A percentile compares a stretch with the other conserved stretches of the same genome.
phyloP scores from a whole-genome alignment of 2,329 filamentous ascomycete genomes.

The Beauveria caledonica region DNA sequence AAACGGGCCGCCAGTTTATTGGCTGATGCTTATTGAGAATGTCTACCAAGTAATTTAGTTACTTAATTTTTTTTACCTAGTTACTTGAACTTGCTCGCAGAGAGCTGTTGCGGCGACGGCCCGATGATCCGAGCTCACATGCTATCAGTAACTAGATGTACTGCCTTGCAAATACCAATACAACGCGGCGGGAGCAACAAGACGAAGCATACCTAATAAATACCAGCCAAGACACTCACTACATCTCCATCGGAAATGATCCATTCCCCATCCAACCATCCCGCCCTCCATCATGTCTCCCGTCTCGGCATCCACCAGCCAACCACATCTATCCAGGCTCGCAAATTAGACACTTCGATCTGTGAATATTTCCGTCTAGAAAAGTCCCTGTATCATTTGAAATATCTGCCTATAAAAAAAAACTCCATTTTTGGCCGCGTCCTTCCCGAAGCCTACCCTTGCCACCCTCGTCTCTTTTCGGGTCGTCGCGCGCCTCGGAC shows the following conservation, averaged over 20 bases:
- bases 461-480: not conserved
- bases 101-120: not conserved
- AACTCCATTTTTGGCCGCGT: not conserved
- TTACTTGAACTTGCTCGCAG: too few relatives aligned
- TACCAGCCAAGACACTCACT: too few relatives aligned
- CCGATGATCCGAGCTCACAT: not conserved
- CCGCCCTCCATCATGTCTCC: not conserved
- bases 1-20: too few relatives aligned
- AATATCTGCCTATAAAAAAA: not conserved
- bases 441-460: not conserved
- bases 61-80: too few relatives aligned
- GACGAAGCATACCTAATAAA: too few relatives aligned
- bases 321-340: not conserved
- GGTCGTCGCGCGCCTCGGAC: conserved; percentile 5
- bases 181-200: too few relatives aligned
- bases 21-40: too few relatives aligned
- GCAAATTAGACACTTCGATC: not conserved
- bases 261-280: not conserved
- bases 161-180: too few relatives aligned
- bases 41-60: too few relatives aligned
- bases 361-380: not conserved
- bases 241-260: not conserved
- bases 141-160: not conserved
- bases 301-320: not conserved
- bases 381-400: not conserved